A percentile compares a stretch with the other conserved stretches of the same genome.
phyloP scores from a whole-genome alignment of 139 green algal genomes.

The Chlorella sp. region DNA sequence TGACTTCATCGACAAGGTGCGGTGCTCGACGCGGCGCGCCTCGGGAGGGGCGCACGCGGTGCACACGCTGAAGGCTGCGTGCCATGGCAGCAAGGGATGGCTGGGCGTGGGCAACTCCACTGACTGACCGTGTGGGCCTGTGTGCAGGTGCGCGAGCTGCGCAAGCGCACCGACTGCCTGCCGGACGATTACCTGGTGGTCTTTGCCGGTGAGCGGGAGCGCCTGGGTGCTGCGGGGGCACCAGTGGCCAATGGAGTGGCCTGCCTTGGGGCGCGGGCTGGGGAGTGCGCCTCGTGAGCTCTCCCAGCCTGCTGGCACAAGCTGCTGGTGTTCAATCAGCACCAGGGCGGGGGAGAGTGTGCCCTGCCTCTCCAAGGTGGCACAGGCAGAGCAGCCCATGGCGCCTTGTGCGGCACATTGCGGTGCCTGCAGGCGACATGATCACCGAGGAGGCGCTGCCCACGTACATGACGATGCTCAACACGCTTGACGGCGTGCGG shows the following conservation, averaged over 20 bases:
- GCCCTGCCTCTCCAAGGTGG: background rate
- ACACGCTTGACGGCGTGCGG: constrained; percentile 94
- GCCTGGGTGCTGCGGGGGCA: too few species aligned
- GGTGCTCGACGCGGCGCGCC: too few species aligned
- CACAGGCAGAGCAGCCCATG: background rate
- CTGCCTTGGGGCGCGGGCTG: too few species aligned
- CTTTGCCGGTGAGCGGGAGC: constrained; percentile 69
- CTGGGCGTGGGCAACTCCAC: too few species aligned
- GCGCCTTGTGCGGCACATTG: too few species aligned
- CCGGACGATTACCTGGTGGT: constrained; percentile 95
- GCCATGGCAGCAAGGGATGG: too few species aligned
- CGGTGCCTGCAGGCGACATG: constrained; percentile 70
- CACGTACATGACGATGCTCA: constrained; percentile 99
- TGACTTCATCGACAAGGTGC: constrained; percentile 91
- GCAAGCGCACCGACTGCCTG: constrained; percentile 67
- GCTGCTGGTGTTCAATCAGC: background rate
- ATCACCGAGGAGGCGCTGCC: constrained; percentile 98
- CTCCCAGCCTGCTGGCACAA: background rate
- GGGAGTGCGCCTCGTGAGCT: too few species aligned
- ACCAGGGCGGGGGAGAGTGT: too few species aligned
- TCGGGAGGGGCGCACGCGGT: too few species aligned
- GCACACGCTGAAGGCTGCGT: too few species aligned
- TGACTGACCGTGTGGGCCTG: too few species aligned
- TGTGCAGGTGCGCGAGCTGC: constrained; percentile 77
- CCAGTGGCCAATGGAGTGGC: too few species aligned